phyloP scores from a whole-genome alignment of 805 yeast genomes.

The Yarrowia porcina region DNA sequence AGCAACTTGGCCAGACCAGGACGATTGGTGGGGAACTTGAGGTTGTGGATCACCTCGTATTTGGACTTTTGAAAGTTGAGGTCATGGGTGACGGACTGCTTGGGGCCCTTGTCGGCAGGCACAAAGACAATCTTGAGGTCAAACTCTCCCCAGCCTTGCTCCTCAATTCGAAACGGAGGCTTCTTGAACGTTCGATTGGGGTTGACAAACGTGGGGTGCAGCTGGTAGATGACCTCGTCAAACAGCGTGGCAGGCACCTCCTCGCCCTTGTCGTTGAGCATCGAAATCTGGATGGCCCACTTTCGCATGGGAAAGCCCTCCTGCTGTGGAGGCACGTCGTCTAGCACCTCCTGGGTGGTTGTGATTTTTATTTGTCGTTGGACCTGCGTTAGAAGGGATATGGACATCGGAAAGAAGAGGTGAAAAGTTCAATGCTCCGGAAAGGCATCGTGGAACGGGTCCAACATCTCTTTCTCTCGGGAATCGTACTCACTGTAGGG shows the following conservation, averaged over 20 bases:
- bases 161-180: constrained; percentile 82
- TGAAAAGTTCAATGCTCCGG: background rate
- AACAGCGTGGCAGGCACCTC: constrained; percentile 82
- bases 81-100: constrained; percentile 81
- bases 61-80: constrained; percentile 76
- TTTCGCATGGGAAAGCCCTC: constrained; percentile 92
- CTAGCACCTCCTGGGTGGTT: constrained; percentile 77
- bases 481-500: constrained; percentile 22
- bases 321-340: constrained; percentile 78
- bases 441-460: background rate
- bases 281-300: constrained; percentile 77
- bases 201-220: constrained; percentile 92
- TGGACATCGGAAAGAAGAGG: background rate
- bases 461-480: too few species aligned
- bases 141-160: constrained; percentile 98
- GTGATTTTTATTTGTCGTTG: constrained; percentile 85
- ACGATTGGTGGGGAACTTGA: constrained; percentile 72
- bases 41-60: constrained; percentile 72
- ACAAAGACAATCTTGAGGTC: constrained; percentile 79
- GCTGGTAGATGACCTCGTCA: constrained; percentile 87
- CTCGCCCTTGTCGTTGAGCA: constrained; percentile 75
- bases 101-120: constrained; percentile 82
- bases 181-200: constrained; percentile 79
- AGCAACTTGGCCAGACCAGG: constrained; percentile 69
- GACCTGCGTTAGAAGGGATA: constrained; percentile 40